These are phyloP conservation scores for Pachyrhizus erosus DNA, from an alignment of 306 rosid genomes.

Conservation along the genomic window DNA sequence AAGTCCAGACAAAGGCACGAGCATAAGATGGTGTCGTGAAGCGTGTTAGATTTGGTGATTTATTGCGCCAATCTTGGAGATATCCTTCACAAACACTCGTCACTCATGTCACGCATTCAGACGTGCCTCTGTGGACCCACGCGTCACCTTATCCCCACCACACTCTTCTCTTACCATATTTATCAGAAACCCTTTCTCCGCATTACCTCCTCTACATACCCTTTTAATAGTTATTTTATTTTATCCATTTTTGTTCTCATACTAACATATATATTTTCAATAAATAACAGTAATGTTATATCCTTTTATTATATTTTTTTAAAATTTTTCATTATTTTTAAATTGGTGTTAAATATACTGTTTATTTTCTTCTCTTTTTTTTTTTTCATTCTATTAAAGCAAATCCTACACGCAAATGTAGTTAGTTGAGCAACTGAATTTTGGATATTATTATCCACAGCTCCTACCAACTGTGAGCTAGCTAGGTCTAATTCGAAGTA, in stretches of 20 bases:
- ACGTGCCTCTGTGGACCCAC: conserved; percentile 2
- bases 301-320: too few species aligned
- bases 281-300: too few species aligned
- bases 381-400: background rate
- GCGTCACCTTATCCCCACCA: background rate
- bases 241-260: background rate
- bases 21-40: background rate
- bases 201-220: background rate
- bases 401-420: background rate
- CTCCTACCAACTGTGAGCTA: background rate
- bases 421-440: background rate
- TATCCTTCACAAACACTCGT: conserved; percentile 11
- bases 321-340: too few species aligned
- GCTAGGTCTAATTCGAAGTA: conserved; percentile 1
- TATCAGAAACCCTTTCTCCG: background rate
- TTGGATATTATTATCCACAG: background rate
- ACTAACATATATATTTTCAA: background rate
- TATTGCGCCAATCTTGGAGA: conserved; percentile 32
- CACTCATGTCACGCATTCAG: background rate
- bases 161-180: background rate
- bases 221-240: background rate
- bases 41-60: conserved; percentile 29
- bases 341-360: background rate
- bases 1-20: conserved; percentile 13
- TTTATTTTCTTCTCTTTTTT: background rate